These are phyloP conservation scores for Aspergillus sp. DNA, from an alignment of 2,329 filamentous ascomycete species.

Conservation along the genomic window DNA sequence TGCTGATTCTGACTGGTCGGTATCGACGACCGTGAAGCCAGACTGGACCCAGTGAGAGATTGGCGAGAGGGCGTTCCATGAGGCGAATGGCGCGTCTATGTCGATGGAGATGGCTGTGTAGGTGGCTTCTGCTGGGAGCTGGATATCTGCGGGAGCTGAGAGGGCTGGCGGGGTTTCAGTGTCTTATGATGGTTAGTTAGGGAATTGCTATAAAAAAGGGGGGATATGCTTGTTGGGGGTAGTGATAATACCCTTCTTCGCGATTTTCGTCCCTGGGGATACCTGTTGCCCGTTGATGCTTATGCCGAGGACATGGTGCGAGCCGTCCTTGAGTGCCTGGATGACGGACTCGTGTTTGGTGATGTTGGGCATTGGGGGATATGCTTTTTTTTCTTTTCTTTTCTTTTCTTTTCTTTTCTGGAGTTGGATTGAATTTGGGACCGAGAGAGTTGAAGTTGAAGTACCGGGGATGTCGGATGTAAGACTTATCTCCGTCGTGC, in stretches of 20 bases:
- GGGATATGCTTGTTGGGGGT: background rate
- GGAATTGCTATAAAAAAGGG: background rate
- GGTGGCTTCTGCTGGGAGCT: too few relatives aligned
- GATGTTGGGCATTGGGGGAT: background rate
- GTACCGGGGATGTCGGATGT: background rate
- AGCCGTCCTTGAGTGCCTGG: background rate
- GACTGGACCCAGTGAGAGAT: slow-evolving; percentile 1
- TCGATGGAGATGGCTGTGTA: background rate
- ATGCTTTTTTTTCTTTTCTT: background rate
- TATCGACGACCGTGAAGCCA: background rate
- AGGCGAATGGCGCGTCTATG: background rate
- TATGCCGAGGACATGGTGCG: background rate
- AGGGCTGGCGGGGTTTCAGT: background rate
- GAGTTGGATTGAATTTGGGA: too few relatives aligned
- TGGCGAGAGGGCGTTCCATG: background rate
- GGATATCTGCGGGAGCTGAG: background rate
- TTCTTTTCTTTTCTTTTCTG: too few relatives aligned
- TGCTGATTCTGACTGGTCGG: too few relatives aligned
- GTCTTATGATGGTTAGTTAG: background rate
- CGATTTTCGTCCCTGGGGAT: background rate
- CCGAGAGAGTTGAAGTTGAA: background rate
- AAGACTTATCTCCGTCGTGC: background rate
- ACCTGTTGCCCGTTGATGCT: background rate
- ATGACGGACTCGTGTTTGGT: background rate
- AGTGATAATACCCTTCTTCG: background rate